A percentile compares a stretch with the other conserved stretches of the same genome.
Evolutionary conservation across 73 alveolate genomes (phyloP).

Genomic region (Paramecium caudatum): DNA sequence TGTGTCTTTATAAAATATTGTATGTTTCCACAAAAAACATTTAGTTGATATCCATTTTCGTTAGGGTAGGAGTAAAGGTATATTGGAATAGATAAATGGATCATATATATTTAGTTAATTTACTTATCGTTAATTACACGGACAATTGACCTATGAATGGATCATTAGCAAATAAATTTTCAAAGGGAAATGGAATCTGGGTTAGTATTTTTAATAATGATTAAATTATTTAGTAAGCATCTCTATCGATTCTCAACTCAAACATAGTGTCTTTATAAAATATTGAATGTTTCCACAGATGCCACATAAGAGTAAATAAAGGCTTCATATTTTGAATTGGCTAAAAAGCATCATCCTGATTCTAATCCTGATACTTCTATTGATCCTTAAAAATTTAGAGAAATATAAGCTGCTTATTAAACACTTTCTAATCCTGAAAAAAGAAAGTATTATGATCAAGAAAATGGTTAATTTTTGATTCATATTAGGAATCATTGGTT

Average conservation of each 20-base stretch:
- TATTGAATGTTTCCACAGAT: slow-evolving; percentile 83
- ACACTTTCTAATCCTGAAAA: slow-evolving; percentile 69
- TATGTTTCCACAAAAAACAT: slow-evolving; percentile 82
- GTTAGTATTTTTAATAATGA: background rate
- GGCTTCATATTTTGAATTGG: slow-evolving; percentile 82
- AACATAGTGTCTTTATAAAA: slow-evolving; percentile 77
- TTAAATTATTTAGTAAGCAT: background rate
- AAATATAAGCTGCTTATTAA: slow-evolving; percentile 78
- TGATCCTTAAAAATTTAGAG: slow-evolving; percentile 74
- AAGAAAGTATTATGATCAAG: slow-evolving; percentile 65
- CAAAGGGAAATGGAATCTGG: slow-evolving; percentile 1
- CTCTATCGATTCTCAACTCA: background rate
- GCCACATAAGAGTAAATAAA: slow-evolving; percentile 85
- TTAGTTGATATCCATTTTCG: no score
- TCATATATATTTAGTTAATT: slow-evolving; percentile 7
- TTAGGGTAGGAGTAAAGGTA: no score
- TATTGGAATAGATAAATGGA: slow-evolving; percentile 18
- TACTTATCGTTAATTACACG: background rate
- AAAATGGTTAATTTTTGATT: slow-evolving; percentile 28
- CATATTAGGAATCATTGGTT: slow-evolving; percentile 11
- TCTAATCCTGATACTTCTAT: slow-evolving; percentile 67
- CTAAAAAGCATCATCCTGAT: slow-evolving; percentile 93
- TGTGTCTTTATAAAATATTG: slow-evolving; percentile 79
- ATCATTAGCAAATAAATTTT: background rate
- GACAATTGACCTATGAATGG: slow-evolving; percentile 32